Conservation (phyloP, 306 rosid genomes). For the Cicer arietinum region DNA sequence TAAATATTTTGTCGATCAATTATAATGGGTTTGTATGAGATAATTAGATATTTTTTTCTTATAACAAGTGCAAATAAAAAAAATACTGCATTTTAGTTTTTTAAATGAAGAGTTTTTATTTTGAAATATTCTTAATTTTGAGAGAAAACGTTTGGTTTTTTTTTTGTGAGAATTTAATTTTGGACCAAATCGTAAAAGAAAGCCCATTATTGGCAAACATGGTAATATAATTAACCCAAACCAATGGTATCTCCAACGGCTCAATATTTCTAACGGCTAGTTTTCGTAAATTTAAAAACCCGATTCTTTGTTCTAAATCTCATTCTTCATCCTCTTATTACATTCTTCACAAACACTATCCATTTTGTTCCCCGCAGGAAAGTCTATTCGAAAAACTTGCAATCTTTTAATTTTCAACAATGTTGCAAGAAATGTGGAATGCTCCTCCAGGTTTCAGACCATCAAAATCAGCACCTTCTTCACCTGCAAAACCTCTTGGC, state of each 20-base stretch:
- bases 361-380: constrained; percentile 17
- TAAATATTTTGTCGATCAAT: too few relatives aligned
- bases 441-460: constrained; percentile 96
- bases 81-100: too few relatives aligned
- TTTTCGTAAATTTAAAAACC: constrained; percentile 43
- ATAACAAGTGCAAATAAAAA: too few relatives aligned
- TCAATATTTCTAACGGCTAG: constrained; percentile 54
- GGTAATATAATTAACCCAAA: constrained; percentile 5
- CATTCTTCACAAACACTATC: constrained; percentile 4
- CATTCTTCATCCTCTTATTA: constrained; percentile 6
- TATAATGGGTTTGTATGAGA: too few relatives aligned
- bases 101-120: too few relatives aligned
- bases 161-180: too few relatives aligned
- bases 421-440: constrained; percentile 94
- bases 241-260: constrained; percentile 41
- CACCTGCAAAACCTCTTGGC: constrained; percentile 90
- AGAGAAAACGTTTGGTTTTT: too few relatives aligned
- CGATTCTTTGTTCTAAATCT: constrained; percentile 11
- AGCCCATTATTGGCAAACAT: background rate
- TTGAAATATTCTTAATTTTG: too few relatives aligned
- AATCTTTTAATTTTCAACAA: constrained; percentile 20
- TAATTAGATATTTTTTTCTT: too few relatives aligned
- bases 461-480: constrained; percentile 93
- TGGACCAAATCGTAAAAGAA: constrained; percentile 29
- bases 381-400: background rate